Conservation (phyloP, 2,329 filamentous ascomycete genomes). For the Trichoderma arundinaceum region DNA sequence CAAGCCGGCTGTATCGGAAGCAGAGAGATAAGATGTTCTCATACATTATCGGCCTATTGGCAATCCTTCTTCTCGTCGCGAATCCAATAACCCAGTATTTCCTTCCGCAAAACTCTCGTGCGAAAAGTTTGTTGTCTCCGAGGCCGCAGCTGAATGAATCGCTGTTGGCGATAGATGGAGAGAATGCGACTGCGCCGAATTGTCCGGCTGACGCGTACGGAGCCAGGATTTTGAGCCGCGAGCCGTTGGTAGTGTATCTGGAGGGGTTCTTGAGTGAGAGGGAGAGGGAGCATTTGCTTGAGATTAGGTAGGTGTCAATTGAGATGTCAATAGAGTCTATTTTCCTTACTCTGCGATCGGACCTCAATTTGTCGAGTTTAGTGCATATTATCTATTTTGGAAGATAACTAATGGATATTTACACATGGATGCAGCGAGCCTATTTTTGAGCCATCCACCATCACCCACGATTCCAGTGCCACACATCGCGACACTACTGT, state of each 20-base stretch:
- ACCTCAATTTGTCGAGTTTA: background rate
- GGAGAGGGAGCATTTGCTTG: slow-evolving; percentile 55
- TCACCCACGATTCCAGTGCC: slow-evolving; percentile 54
- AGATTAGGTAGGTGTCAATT: slow-evolving; percentile 53
- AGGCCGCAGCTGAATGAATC: slow-evolving; percentile 57
- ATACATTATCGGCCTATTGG: slow-evolving; percentile 52
- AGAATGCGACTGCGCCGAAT: slow-evolving; percentile 44
- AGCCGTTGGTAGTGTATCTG: slow-evolving; percentile 60
- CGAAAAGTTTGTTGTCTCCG: slow-evolving; percentile 42
- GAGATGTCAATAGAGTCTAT: background rate
- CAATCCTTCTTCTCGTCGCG: slow-evolving; percentile 51
- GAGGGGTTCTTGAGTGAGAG: slow-evolving; percentile 55
- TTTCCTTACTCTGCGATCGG: background rate
- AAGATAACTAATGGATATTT: background rate
- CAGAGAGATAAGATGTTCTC: slow-evolving; percentile 47
- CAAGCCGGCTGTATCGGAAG: background rate
- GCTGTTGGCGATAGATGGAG: slow-evolving; percentile 54
- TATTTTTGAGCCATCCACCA: slow-evolving; percentile 56
- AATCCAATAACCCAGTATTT: slow-evolving; percentile 51
- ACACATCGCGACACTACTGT: slow-evolving; percentile 51
- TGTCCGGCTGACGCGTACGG: slow-evolving; percentile 52
- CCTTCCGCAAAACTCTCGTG: slow-evolving; percentile 37
- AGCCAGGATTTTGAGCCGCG: slow-evolving; percentile 55
- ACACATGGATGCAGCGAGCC: slow-evolving; percentile 47
- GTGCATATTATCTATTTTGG: background rate